A percentile compares a stretch with the other conserved stretches of the same genome.
phyloP scores from a whole-genome alignment of 352 stramenopile genomes.

The Globisporangium abappressorium region DNA sequence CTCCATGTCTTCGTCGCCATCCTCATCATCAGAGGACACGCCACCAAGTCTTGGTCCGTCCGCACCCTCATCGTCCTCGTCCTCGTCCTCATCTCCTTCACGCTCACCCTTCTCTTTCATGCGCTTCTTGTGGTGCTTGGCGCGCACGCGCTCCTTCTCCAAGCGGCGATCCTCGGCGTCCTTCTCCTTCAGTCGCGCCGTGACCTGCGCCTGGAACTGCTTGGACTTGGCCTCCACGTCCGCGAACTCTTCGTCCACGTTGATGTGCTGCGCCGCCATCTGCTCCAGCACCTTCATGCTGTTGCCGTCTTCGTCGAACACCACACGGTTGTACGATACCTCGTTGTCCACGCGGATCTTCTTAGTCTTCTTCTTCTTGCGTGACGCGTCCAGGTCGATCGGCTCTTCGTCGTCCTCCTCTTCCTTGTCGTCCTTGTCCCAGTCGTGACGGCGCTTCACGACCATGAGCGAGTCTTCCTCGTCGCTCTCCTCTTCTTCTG shows the following conservation, averaged over 20 bases:
- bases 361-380: conserved; percentile 77
- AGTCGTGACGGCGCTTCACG: conserved; percentile 90
- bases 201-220: conserved; percentile 61
- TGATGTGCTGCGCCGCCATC: conserved; percentile 43
- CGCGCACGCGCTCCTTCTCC: conserved; percentile 85
- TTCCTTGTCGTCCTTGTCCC: conserved; percentile 44
- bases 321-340: conserved; percentile 71
- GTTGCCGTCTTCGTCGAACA: conserved; percentile 95
- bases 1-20: conserved; percentile 17
- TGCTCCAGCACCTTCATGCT: conserved; percentile 57
- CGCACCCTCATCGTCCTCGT: conserved; percentile 13
- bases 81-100: conserved; percentile 42
- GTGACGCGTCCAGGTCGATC: conserved; percentile 61
- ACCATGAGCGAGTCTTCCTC: conserved; percentile 91
- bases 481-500: conserved; percentile 24
- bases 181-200: conserved; percentile 69
- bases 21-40: conserved; percentile 29
- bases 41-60: conserved; percentile 28
- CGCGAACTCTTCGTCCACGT: conserved; percentile 39
- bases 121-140: conserved; percentile 89
- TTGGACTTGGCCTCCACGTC: conserved; percentile 68
- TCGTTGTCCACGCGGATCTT: conserved; percentile 80
- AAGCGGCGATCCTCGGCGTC: conserved; percentile 72
- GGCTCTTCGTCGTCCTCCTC: conserved; percentile 40
- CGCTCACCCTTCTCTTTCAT: conserved; percentile 81